Evolutionary conservation across 176 grass and related monocot species (phyloP).

Genomic region (Zea mays): DNA sequence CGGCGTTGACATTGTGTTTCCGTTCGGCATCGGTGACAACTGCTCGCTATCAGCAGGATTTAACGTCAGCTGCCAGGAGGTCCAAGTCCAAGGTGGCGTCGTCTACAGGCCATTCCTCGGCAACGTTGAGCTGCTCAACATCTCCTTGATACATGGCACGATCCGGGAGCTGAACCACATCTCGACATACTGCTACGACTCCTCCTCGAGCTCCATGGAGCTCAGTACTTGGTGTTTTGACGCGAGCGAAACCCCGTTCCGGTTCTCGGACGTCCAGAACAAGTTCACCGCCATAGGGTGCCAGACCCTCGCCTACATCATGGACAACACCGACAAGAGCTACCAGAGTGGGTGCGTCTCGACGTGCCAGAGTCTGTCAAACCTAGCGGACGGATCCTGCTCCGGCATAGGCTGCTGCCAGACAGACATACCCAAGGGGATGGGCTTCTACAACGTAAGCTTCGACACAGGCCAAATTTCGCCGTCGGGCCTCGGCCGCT

Average conservation of each 20-base stretch:
- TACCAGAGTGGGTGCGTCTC: constrained; percentile 46
- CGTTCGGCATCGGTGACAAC: constrained; percentile 42
- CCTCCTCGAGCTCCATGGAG: no score
- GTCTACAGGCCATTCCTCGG: background rate
- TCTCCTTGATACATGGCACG: constrained; percentile 6
- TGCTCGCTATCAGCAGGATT: constrained; percentile 20
- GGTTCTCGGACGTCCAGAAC: background rate
- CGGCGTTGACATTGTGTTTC: constrained; percentile 35
- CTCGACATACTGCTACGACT: constrained; percentile 7
- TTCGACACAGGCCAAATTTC: background rate
- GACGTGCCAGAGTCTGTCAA: background rate
- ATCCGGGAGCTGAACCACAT: background rate
- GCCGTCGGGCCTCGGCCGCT: background rate
- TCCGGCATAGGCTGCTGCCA: constrained; percentile 47
- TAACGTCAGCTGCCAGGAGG: background rate
- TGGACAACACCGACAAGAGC: fast-evolving
- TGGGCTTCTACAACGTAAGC: background rate
- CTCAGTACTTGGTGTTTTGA: no score
- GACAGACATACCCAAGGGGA: background rate
- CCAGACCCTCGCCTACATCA: background rate
- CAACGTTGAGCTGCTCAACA: background rate
- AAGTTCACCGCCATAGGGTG: background rate
- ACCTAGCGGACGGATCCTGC: background rate
- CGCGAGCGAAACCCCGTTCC: no score
- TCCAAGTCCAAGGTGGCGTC: background rate